Base-by-base conservation (phyloP, 495 filamentous ascomycete genomes). In the Podospora pseudoanserina region DNA sequence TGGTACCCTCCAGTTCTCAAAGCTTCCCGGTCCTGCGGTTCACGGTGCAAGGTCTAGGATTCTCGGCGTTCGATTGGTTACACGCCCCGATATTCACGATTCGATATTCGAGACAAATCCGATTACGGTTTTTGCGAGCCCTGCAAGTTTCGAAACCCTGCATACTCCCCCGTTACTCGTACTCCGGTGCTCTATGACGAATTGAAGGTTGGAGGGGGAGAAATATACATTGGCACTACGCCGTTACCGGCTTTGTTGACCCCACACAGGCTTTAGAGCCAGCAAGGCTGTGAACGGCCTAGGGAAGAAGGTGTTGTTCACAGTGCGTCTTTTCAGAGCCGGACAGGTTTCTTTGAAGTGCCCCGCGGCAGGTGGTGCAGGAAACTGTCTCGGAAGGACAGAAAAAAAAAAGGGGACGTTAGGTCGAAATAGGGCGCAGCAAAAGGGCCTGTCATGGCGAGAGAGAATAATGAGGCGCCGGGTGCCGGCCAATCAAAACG, bases 401-500 rank as follows among this genome's bases (percentile, higher is more conserved):
- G 16, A 53, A 9, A 63, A 5, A 5, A 19, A 32, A 32, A 44
- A 1, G 16, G 28, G 34, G 18, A 63, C 3, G 20, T 39, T 63
- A 39, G 61, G 61, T 28, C 19, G n/a, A 44, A 39, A 63, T 63
- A 63, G 15, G 30, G 34, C 61, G 53, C 61, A 26, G 61, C 34
- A 19, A 63, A 4, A 44, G 7, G 11, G 60, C 16, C 60, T 18
- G 72, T 57, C 59, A 76, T 76, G 75, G 75, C 72, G 54, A 76
- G 71, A 70, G 75, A 79, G 55, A 70, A 67, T 66, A 70, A 67
- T 66, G 75, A 78, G 68, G 44, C 67, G 65, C 73, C 70, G 70
- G 74, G 70, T 72, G 71, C 74, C 69, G 71, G 73, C 82, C 82
- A 84, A 84, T 84, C 81, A 83, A 83, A 81, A 75, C 74, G 77